Evolutionary conservation across 441 rosid genomes (phyloP).

Genomic region (Populus hybrid): DNA sequence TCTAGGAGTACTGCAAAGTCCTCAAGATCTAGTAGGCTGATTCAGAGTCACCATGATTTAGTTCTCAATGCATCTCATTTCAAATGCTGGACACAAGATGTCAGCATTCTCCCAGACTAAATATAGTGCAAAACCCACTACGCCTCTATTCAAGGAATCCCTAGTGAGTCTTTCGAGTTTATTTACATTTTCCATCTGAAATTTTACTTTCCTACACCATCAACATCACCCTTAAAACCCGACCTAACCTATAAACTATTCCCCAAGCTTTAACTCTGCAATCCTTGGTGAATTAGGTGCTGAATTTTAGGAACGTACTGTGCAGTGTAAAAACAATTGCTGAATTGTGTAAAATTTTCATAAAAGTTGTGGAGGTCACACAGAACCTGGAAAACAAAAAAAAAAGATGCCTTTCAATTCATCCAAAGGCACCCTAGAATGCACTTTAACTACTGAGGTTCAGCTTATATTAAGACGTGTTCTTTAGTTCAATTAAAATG

Average conservation of each 20-base stretch:
- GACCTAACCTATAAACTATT: neutral
- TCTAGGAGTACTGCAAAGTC: neutral
- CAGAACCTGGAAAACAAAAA: neutral
- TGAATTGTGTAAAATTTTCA: neutral
- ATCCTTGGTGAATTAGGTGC: neutral
- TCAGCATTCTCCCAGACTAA: neutral
- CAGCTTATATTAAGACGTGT: neutral
- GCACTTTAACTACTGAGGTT: neutral
- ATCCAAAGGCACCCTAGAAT: too few relatives aligned
- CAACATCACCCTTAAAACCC: neutral
- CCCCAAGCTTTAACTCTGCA: neutral
- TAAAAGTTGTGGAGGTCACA: neutral
- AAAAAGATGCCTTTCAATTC: neutral
- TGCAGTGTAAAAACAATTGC: neutral
- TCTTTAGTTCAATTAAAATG: neutral
- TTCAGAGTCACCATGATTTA: neutral
- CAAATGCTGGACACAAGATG: neutral
- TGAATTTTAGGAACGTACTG: neutral
- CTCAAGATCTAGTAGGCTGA: neutral
- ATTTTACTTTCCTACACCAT: neutral
- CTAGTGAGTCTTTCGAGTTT: neutral
- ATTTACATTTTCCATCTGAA: neutral
- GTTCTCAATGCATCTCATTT: neutral
- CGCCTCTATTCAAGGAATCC: neutral
- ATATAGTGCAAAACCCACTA: neutral